Percentiles rank a stretch among this genome's conserved stretches.
These are phyloP conservation scores for Thermothielavioides terrestris DNA, from an alignment of 495 filamentous ascomycete genomes.

Conservation along the genomic window DNA sequence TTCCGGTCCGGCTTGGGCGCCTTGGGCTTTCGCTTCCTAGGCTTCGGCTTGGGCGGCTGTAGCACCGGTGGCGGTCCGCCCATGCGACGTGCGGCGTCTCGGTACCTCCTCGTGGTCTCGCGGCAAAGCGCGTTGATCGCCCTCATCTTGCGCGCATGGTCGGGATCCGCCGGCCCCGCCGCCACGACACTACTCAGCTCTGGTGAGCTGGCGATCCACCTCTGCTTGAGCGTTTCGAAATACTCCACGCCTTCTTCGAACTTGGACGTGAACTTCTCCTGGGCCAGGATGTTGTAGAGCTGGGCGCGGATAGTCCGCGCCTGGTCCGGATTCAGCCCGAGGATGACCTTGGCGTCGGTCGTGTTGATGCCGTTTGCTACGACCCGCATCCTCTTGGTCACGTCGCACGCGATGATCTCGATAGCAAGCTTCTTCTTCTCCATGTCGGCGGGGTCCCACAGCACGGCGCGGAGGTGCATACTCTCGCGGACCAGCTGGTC, in stretches of 20 bases:
- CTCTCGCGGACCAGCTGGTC: slow-evolving; percentile 57
- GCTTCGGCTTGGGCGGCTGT: neutral
- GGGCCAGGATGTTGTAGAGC: slow-evolving; percentile 59
- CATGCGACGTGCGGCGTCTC: slow-evolving; percentile 47
- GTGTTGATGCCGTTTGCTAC: slow-evolving; percentile 55
- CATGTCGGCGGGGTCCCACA: slow-evolving; percentile 44
- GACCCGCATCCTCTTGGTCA: slow-evolving; percentile 69
- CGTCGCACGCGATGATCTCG: slow-evolving; percentile 72
- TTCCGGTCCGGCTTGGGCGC: neutral
- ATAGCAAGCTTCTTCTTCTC: slow-evolving; percentile 48
- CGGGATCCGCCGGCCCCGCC: slow-evolving; percentile 43
- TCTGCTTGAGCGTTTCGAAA: slow-evolving; percentile 59
- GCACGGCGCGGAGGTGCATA: slow-evolving; percentile 56
- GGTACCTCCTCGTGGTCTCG: slow-evolving; percentile 67
- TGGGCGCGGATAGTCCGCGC: slow-evolving; percentile 54
- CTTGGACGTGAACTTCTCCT: slow-evolving; percentile 66
- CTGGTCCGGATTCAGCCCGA: slow-evolving; percentile 65
- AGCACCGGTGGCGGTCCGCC: slow-evolving; percentile 35
- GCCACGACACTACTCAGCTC: slow-evolving; percentile 51
- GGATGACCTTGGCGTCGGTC: slow-evolving; percentile 61
- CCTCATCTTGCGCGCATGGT: slow-evolving; percentile 49
- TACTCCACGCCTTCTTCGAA: slow-evolving; percentile 60
- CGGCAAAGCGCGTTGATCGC: slow-evolving; percentile 61
- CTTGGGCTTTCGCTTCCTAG: slow-evolving; percentile 4
- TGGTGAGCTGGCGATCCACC: slow-evolving; percentile 55